Conservation (phyloP, 2,329 filamentous ascomycete species). For the Colletotrichum paranaense region DNA sequence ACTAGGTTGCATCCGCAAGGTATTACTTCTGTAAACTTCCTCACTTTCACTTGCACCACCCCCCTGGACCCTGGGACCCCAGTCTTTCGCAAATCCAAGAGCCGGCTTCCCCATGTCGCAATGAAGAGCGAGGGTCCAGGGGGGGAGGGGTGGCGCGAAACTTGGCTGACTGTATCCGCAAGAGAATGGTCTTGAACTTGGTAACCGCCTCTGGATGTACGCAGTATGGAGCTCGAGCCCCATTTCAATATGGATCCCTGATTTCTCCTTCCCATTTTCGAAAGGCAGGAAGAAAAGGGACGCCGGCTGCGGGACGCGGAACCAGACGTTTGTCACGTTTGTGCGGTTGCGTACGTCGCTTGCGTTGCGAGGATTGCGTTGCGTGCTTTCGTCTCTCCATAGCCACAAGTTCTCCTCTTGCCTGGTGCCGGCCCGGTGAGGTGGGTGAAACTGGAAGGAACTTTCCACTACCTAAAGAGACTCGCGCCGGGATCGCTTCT, state of each 20-base stretch:
- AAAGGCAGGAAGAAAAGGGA: background rate
- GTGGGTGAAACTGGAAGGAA: background rate
- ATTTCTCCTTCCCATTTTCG: background rate
- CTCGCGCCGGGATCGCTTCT: background rate
- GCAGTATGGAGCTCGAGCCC: background rate
- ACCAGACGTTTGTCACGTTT: background rate
- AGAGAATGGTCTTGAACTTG: background rate
- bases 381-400: background rate
- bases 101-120: slow-evolving; percentile 29
- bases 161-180: background rate
- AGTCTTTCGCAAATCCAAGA: background rate
- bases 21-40: background rate
- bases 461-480: background rate
- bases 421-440: background rate
- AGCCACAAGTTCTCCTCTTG: background rate
- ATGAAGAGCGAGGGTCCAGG: background rate
- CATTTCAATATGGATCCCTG: background rate
- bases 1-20: too few relatives aligned
- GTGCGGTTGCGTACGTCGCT: background rate
- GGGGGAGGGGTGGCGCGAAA: background rate
- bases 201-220: background rate
- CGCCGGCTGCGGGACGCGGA: background rate
- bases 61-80: background rate
- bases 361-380: background rate
- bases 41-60: background rate